phyloP scores from a whole-genome alignment of 2,329 filamentous ascomycete species.

The Leptographium radiaticola region DNA sequence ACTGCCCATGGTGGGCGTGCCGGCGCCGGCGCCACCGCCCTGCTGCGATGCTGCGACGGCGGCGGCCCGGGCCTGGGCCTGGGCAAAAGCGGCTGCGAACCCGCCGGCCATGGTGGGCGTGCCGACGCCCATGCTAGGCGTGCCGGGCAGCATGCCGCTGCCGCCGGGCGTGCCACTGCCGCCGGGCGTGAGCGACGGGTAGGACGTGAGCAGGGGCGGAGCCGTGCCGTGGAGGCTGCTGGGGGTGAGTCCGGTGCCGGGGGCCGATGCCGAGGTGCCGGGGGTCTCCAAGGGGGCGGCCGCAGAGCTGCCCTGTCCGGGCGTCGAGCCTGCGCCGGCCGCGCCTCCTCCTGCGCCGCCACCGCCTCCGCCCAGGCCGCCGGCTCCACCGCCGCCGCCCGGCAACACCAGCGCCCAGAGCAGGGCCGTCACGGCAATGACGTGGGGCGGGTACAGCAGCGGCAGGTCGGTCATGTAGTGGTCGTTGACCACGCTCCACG shows the following conservation, averaged over 20 bases:
- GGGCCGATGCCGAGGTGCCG: too few species aligned
- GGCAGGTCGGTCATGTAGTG: constrained; percentile 88
- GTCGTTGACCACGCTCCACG: constrained; percentile 80
- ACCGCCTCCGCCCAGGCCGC: constrained; percentile 15
- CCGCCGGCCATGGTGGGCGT: constrained; percentile 3
- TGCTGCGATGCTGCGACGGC: constrained; percentile 7
- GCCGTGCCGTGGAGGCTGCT: not conserved
- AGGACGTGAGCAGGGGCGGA: not conserved
- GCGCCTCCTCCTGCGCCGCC: not conserved
- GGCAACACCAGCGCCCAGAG: constrained; percentile 74
- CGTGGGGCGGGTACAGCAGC: constrained; percentile 71
- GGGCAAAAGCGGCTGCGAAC: constrained; percentile 3
- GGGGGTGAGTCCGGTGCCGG: not conserved
- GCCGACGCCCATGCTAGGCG: constrained; percentile 2
- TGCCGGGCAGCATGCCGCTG: not conserved
- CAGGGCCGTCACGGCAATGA: constrained; percentile 76
- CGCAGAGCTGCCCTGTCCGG: too few species aligned
- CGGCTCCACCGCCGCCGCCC: constrained; percentile 29
- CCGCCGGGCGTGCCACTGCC: not conserved
- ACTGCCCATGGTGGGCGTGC: not conserved
- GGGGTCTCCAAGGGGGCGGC: too few species aligned
- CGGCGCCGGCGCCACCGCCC: constrained; percentile 1
- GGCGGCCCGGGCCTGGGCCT: constrained; percentile 11
- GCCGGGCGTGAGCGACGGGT: not conserved
- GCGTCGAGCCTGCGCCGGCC: constrained; percentile 6